Conservation (phyloP, 164 flowering plant genomes). For the Umbellularia californica region DNA sequence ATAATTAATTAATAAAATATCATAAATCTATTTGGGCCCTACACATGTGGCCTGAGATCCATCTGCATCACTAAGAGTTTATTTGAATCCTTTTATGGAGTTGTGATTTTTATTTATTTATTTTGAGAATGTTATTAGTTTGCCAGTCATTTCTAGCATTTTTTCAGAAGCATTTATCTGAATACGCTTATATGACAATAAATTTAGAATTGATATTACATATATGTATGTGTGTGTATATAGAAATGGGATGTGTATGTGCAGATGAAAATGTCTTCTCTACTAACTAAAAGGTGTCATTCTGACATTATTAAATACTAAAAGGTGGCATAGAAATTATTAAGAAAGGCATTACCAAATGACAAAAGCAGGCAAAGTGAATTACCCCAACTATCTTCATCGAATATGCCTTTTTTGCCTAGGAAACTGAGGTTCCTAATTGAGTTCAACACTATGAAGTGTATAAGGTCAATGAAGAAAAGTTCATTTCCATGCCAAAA, state of each 20-base stretch:
- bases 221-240: no score
- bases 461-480: no score
- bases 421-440: slow-evolving; percentile 52
- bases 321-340: background rate
- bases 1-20: no score
- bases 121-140: no score
- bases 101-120: no score
- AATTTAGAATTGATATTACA: no score
- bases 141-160: no score
- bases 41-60: background rate
- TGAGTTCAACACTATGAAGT: background rate
- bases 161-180: no score
- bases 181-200: no score
- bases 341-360: background rate
- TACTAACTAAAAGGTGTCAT: background rate
- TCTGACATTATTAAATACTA: background rate
- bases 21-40: no score
- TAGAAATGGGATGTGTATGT: no score
- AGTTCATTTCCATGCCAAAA: background rate
- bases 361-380: background rate
- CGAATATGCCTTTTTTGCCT: slow-evolving; percentile 27
- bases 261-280: background rate
- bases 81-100: no score
- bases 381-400: slow-evolving; percentile 41
- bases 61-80: background rate